These are phyloP conservation scores for Pseudozyma hubeiensis DNA, from an alignment of 1,284 basidiomycete genomes.

Conservation along the genomic window DNA sequence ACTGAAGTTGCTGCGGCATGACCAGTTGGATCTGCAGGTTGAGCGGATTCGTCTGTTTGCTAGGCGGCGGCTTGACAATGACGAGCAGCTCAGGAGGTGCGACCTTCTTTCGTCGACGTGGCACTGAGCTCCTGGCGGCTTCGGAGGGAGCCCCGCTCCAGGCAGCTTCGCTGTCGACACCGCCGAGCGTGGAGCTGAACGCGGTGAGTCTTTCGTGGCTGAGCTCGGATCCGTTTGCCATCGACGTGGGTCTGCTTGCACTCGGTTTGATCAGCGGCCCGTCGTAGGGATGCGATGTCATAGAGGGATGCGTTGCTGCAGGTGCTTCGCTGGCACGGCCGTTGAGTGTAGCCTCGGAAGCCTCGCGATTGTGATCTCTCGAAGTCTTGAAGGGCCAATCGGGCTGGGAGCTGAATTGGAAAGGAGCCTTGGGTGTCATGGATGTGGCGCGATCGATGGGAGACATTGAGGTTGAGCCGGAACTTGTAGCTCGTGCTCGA, in stretches of 20 bases:
- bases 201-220: constrained; percentile 21
- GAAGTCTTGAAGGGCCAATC: constrained; percentile 5
- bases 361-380: constrained; percentile 39
- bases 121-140: constrained; percentile 17
- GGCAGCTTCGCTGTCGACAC: constrained; percentile 44
- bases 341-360: constrained; percentile 44
- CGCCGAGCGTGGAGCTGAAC: constrained; percentile 38
- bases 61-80: constrained; percentile 79
- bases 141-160: constrained; percentile 31
- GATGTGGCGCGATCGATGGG: constrained; percentile 47
- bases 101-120: constrained; percentile 34
- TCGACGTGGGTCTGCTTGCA: constrained; percentile 27
- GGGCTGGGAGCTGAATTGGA: constrained; percentile 23
- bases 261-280: constrained; percentile 4
- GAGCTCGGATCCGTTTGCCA: constrained; percentile 14
- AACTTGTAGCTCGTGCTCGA: constrained; percentile 18
- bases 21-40: constrained; percentile 95
- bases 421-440: constrained; percentile 45
- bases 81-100: constrained; percentile 63
- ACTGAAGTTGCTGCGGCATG: constrained; percentile 41
- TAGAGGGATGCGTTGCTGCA: constrained; percentile 1
- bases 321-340: constrained; percentile 15
- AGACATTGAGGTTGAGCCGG: constrained; percentile 29
- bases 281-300: not conserved
- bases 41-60: constrained; percentile 84